These are phyloP conservation scores for Myxozyma kluyveri DNA, from an alignment of 805 yeast species.

Conservation along the genomic window DNA sequence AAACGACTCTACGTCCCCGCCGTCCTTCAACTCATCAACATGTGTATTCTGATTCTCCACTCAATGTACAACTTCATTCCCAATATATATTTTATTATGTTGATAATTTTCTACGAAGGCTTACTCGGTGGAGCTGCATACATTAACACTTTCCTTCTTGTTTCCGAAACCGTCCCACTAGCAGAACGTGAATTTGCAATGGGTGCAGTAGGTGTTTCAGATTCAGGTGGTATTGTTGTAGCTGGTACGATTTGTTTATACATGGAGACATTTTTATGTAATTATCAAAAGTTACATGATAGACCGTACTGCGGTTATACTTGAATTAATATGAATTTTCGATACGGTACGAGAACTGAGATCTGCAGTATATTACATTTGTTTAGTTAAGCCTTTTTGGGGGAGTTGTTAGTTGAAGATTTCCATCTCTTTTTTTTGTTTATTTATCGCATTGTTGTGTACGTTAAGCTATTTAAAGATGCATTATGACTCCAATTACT, in stretches of 20 bases:
- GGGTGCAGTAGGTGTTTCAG: constrained; percentile 82
- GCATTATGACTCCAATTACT: background rate
- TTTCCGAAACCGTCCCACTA: constrained; percentile 55
- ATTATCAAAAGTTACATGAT: constrained; percentile 65
- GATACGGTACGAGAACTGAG: background rate
- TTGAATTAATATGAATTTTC: too few species aligned
- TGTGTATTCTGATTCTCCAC: constrained; percentile 58
- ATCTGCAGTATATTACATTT: background rate
- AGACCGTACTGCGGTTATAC: constrained; percentile 71
- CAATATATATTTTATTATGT: constrained; percentile 58
- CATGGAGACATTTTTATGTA: constrained; percentile 72
- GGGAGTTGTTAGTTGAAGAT: too few species aligned
- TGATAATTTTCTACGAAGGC: constrained; percentile 76
- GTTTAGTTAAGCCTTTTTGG: too few species aligned
- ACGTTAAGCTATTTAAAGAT: background rate
- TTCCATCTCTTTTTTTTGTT: background rate
- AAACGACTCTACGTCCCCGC: constrained; percentile 60
- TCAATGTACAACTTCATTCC: constrained; percentile 59
- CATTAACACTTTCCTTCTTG: constrained; percentile 80
- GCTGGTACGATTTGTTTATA: constrained; percentile 76
- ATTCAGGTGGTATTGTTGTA: constrained; percentile 75
- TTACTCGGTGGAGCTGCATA: constrained; percentile 87
- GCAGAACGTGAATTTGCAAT: constrained; percentile 70
- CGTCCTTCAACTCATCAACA: constrained; percentile 62
- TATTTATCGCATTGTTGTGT: background rate